These are phyloP conservation scores for Pseudogymnoascus sp. DNA, from an alignment of 2,329 filamentous ascomycete genomes.

Conservation along the genomic window DNA sequence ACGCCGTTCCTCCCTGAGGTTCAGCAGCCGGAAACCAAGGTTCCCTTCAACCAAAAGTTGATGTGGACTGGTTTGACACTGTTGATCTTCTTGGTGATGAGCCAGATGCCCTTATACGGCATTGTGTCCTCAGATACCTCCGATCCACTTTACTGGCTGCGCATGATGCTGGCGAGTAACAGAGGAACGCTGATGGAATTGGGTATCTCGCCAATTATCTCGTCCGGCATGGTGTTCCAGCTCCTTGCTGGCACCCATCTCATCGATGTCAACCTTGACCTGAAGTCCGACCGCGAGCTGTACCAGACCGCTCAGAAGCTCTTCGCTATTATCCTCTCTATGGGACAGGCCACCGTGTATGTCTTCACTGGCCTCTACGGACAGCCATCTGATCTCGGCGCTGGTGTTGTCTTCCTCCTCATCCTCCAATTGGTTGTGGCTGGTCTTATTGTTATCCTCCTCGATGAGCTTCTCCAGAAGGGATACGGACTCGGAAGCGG, in stretches of 20 bases:
- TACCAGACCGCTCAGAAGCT: slow-evolving; percentile 99
- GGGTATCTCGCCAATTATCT: slow-evolving; percentile 98
- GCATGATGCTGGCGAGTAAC: slow-evolving; percentile 99
- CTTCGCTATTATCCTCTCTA: slow-evolving; percentile 93
- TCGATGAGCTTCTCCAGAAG: slow-evolving; percentile 98
- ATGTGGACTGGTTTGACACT: slow-evolving; percentile 94
- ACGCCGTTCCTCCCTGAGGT: slow-evolving; percentile 99
- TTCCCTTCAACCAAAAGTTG: slow-evolving; percentile 97
- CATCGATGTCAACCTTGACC: slow-evolving; percentile 99
- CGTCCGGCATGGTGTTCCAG: slow-evolving; percentile 99
- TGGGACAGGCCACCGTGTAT: slow-evolving; percentile 95
- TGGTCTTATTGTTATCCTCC: slow-evolving; percentile 96
- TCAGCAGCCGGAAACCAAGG: slow-evolving; percentile 95
- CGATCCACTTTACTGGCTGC: slow-evolving; percentile 97
- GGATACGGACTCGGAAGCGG: slow-evolving; percentile 96
- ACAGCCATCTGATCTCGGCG: slow-evolving; percentile 90
- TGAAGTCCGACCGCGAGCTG: slow-evolving; percentile 98
- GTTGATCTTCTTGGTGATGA: slow-evolving; percentile 99
- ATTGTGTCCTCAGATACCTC: slow-evolving; percentile 98
- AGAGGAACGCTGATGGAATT: slow-evolving; percentile 92
- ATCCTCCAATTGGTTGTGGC: slow-evolving; percentile 97
- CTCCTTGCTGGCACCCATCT: slow-evolving; percentile 98
- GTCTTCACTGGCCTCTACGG: slow-evolving; percentile 98
- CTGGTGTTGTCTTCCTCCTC: slow-evolving; percentile 95
- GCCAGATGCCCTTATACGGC: slow-evolving; percentile 98